Base-by-base conservation (phyloP, 805 yeast species). In the Metschnikowia aberdeeniae region DNA sequence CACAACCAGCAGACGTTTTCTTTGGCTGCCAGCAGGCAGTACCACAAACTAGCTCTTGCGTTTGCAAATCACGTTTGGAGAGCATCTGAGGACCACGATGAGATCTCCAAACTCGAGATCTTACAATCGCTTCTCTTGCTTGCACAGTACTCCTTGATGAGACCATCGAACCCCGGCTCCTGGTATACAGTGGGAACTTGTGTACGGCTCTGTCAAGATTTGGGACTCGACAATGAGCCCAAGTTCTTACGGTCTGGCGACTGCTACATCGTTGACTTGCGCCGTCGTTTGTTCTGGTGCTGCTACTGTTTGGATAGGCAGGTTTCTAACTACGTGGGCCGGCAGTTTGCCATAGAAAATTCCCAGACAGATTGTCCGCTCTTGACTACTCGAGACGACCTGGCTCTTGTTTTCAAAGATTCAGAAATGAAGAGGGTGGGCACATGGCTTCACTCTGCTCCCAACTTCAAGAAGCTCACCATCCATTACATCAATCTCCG, bases 121-220 rank as follows among this genome's bases (percentile, higher is more conserved):
- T 33, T 53, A 11, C 58, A 53, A 36, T 40, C 53, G 19, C 36
- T 53, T n/a, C 36, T 53, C 14, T 41, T 55, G n/a, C 43, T 55
- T 29, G 42, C 57, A 1, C 55, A 48, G 29, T 53, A 51, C 42
- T 53, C 58, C 5, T 32, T 53, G 28, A 53, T 55, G 58, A 36
- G 58, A 30, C 57, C 56, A 1, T 45, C 50, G 6, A 38, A 49
- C n/a, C 57, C 56, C 4, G 56, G 57, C 9, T 54, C 56, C 7
- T 53, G 57, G 58, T 55, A 53, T 39, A 29, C 49, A 17, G 41
- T 53, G 19, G 58, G 57, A 3, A 53, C 52, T 4, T 40, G 52
- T 34, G 43, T 45, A 9, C 29, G 56, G 14, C 35, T 55, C 11
- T 53, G 57, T 30, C 46, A 46, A 19, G 57, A 55, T 34, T 47